Evolutionary conservation across 305 asterid species (phyloP).

Genomic region (Fraxinus latifolia): DNA sequence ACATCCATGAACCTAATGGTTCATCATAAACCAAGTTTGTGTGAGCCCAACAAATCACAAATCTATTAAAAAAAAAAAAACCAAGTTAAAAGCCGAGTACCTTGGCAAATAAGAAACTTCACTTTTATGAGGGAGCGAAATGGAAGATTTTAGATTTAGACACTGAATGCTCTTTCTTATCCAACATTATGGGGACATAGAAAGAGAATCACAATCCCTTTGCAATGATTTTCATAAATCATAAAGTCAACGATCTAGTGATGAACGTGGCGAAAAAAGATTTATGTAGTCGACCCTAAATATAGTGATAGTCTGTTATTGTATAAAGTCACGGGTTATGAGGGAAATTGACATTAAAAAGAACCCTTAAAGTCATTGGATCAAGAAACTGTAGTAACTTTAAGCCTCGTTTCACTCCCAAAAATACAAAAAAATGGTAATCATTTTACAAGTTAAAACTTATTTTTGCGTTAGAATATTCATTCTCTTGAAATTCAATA

Average conservation of each 20-base stretch:
- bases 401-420: not conserved
- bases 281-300: not conserved
- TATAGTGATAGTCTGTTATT: not conserved
- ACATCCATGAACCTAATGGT: not conserved
- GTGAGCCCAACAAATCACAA: constrained; percentile 2
- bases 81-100: not conserved
- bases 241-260: not conserved
- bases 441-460: not conserved
- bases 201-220: not conserved
- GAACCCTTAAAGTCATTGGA: not conserved
- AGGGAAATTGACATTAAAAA: not conserved
- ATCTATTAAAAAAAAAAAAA: not conserved
- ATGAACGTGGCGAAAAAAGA: not conserved
- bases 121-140: not conserved
- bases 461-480: not conserved
- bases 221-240: not conserved
- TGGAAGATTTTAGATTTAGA: not conserved
- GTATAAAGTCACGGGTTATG: not conserved
- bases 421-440: not conserved
- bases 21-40: not conserved
- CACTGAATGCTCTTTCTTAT: not conserved
- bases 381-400: not conserved
- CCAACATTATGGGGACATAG: not conserved
- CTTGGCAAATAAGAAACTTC: not conserved
- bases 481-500: not conserved